Conservation (phyloP, 768 basidiomycete species). For the Termitomyces sp. region DNA sequence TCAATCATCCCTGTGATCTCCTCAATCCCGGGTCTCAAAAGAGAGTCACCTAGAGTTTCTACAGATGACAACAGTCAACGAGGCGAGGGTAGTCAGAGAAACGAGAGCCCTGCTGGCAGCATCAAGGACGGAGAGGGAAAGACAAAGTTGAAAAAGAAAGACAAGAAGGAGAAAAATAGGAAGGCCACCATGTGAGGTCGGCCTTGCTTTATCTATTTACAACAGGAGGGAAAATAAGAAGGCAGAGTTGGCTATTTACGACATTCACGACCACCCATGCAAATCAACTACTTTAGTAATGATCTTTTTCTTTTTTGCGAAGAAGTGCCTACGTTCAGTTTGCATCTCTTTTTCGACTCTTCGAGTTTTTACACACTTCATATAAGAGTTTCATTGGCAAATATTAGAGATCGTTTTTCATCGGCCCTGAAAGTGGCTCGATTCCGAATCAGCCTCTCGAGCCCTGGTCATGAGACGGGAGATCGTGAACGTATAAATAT, state of each 20-base stretch:
- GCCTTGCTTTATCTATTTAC: slow-evolving; percentile 16
- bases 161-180: slow-evolving; percentile 58
- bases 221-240: slow-evolving; percentile 36
- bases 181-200: slow-evolving; percentile 26
- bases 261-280: slow-evolving; percentile 17
- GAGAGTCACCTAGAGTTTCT: slow-evolving; percentile 42
- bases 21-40: slow-evolving; percentile 45
- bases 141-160: slow-evolving; percentile 40
- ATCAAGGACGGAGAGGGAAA: slow-evolving; percentile 40
- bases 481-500: neutral
- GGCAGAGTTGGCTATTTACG: slow-evolving; percentile 22
- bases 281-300: slow-evolving; percentile 15
- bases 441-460: neutral
- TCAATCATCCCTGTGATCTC: slow-evolving; percentile 45
- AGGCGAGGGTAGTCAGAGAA: slow-evolving; percentile 35
- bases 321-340: slow-evolving; percentile 1
- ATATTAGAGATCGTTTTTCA: neutral
- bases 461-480: slow-evolving; percentile 4
- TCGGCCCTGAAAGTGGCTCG: neutral
- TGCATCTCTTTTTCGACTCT: neutral
- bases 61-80: slow-evolving; percentile 37
- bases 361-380: neutral
- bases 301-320: slow-evolving; percentile 8
- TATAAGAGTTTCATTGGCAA: slow-evolving; percentile 2
- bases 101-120: slow-evolving; percentile 55